Evolutionary conservation across 2,329 filamentous ascomycete genomes (phyloP).

Genomic region (Penicillium aurantiogriseum): DNA sequence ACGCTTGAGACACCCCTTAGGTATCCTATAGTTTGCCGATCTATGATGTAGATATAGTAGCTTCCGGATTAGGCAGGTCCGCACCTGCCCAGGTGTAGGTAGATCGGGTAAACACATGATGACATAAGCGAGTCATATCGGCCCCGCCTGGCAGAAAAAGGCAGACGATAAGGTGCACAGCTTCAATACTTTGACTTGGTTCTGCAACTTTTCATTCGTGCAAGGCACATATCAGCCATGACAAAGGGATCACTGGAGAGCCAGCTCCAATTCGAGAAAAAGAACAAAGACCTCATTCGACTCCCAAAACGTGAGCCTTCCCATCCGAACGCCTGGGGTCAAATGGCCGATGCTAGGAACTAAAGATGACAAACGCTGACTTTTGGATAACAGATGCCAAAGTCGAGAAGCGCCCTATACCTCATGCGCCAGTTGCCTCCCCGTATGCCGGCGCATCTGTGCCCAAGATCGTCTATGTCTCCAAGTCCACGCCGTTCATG

Average conservation of each 20-base stretch:
- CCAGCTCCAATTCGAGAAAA: constrained; percentile 40
- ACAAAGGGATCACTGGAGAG: constrained; percentile 24
- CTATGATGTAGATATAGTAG: neutral
- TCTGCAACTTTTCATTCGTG: neutral
- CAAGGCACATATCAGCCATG: constrained; percentile 14
- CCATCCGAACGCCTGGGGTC: neutral
- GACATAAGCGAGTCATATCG: neutral
- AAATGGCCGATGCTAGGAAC: neutral
- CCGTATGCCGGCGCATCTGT: constrained; percentile 50
- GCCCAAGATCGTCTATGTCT: constrained; percentile 59
- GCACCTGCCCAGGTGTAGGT: too few relatives aligned
- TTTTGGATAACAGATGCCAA: constrained; percentile 40
- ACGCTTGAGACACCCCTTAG: too few relatives aligned
- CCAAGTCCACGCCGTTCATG: constrained; percentile 56
- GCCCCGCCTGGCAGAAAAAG: constrained; percentile 18
- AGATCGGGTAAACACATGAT: neutral
- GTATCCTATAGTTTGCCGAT: neutral
- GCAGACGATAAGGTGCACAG: constrained; percentile 11
- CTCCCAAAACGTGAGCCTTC: constrained; percentile 37
- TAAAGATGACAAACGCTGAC: constrained; percentile 10
- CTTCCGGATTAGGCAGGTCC: neutral
- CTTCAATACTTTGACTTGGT: neutral
- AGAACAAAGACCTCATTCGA: constrained; percentile 38
- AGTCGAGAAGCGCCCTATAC: constrained; percentile 57
- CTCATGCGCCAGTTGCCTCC: constrained; percentile 55